Base-by-base conservation (phyloP, 257 asterid genomes). In the Solanum chmielewskii region DNA sequence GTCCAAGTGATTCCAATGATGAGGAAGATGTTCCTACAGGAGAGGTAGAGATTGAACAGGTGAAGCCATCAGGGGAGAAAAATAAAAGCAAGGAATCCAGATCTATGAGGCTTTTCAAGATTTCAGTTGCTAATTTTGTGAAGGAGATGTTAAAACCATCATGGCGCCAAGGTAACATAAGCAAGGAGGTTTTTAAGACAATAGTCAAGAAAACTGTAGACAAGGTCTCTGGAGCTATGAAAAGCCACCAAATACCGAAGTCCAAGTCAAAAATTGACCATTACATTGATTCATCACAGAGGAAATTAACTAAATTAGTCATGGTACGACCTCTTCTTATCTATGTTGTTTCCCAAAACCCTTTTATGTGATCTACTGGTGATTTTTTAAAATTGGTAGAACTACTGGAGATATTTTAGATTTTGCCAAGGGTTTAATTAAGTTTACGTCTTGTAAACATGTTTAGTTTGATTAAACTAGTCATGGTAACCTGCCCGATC, bases 171-270 rank as follows among this genome's bases (percentile, higher is more conserved):
- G 99, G 99, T 87, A 95, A 93, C 90, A 97, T 97, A 99, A 97
- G 98, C 94, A 97, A 94, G 94, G 99, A 95, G 91, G 99, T 98
- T 15, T 97, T 97, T 89, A 97, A 97, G 93, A 97, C 99, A 86
- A 95, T 97, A 85, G 99, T 97, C 88, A 97, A 95, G 96, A 97
- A 97, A 91, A 97, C 99, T n/a, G 99, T 97, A 83, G 99, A 97
- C 90, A 97, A 96, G 92, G 99, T 97, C 84, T 95, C 99, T 88
- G 98, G 97, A 88, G 97, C 98, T 87, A 94, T 96, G 97, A 93
- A 93, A 94, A 91, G 95, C 86, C 97, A 90, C 89, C 95, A 89
- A 45, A 85, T 95, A 86, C 99, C 99, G 25, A 95, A 92, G 91
- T 97, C 99, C 76, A 97, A 94, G 93, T 88, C 93, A 74, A 95